Conservation (phyloP, 2,329 filamentous ascomycete genomes). For the Malbranchea zuffiana region DNA sequence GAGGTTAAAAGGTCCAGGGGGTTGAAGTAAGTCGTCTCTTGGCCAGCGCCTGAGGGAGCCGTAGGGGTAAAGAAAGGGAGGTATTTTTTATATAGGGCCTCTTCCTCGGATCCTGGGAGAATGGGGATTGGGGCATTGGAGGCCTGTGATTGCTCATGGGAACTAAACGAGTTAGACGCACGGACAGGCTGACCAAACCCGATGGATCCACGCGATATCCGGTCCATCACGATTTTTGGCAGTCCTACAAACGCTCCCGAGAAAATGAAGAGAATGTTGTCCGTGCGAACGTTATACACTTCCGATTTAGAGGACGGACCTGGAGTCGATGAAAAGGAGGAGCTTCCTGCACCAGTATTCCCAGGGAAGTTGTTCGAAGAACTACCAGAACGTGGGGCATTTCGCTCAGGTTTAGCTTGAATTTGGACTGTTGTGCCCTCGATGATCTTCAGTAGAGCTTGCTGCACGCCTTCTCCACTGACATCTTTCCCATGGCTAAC, state of each 20-base stretch:
- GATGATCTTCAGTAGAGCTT: conserved; percentile 88
- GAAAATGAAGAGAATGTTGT: conserved; percentile 95
- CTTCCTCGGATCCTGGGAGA: conserved; percentile 54
- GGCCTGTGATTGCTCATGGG: conserved; percentile 17
- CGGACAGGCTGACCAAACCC: conserved; percentile 83
- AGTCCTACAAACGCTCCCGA: conserved; percentile 90
- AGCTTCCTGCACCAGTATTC: conserved; percentile 10
- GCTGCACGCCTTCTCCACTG: conserved; percentile 90
- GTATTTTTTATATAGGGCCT: conserved; percentile 48
- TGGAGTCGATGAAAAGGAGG: conserved; percentile 14
- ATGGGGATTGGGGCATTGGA: conserved; percentile 37
- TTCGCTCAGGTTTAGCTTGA: conserved; percentile 58
- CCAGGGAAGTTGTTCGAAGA: conserved; percentile 29
- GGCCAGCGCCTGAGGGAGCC: conserved; percentile 22
- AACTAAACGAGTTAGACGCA: conserved; percentile 26
- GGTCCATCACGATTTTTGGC: conserved; percentile 73
- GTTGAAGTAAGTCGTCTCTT: conserved; percentile 42
- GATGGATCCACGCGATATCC: conserved; percentile 77
- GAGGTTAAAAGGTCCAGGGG: conserved; percentile 63
- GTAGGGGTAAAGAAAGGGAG: conserved; percentile 44
- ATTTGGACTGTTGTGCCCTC: conserved; percentile 91
- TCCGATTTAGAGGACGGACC: conserved; percentile 40
- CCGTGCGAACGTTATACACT: conserved; percentile 69
- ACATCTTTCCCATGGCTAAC: conserved; percentile 86
- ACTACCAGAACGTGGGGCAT: conserved; percentile 28